Percentiles rank a stretch among this genome's conserved stretches.
phyloP scores from a whole-genome alignment of 495 filamentous ascomycete genomes.

The Cairneyella variabilis region DNA sequence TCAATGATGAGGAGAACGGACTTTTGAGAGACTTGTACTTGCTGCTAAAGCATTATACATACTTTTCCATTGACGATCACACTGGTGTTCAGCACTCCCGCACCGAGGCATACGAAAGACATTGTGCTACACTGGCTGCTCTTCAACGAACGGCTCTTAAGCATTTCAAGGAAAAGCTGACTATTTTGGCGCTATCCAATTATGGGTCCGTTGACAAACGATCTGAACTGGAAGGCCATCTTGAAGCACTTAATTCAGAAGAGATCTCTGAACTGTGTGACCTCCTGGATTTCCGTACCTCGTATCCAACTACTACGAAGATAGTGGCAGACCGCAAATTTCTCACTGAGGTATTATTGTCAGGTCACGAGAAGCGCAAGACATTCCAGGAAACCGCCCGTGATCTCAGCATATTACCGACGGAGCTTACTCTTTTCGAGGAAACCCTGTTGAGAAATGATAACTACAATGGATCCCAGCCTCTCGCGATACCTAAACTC shows the following conservation, averaged over 20 bases:
- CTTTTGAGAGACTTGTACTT: slow-evolving; percentile 78
- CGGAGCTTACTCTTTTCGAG: slow-evolving; percentile 83
- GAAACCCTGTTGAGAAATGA: slow-evolving; percentile 79
- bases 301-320: slow-evolving; percentile 68
- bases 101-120: slow-evolving; percentile 71
- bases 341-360: slow-evolving; percentile 72
- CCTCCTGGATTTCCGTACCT: slow-evolving; percentile 71
- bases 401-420: slow-evolving; percentile 72
- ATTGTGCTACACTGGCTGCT: slow-evolving; percentile 70
- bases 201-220: slow-evolving; percentile 82
- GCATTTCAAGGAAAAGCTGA: slow-evolving; percentile 85
- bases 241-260: slow-evolving; percentile 64
- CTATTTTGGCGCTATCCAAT: slow-evolving; percentile 86
- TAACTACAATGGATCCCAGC: slow-evolving; percentile 81
- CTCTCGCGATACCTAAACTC: slow-evolving; percentile 88
- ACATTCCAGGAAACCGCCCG: slow-evolving; percentile 79
- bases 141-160: slow-evolving; percentile 80
- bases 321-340: slow-evolving; percentile 63
- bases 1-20: slow-evolving; percentile 66
- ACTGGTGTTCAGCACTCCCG: slow-evolving; percentile 70
- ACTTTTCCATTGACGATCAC: slow-evolving; percentile 91
- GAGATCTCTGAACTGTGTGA: slow-evolving; percentile 68
- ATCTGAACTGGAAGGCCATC: slow-evolving; percentile 71
- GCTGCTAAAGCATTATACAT: slow-evolving; percentile 76
- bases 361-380: slow-evolving; percentile 69